A percentile compares a stretch with the other conserved stretches of the same genome.
These are phyloP conservation scores for Plectranthus barbatus DNA, from an alignment of 257 asterid species.

Conservation along the genomic window DNA sequence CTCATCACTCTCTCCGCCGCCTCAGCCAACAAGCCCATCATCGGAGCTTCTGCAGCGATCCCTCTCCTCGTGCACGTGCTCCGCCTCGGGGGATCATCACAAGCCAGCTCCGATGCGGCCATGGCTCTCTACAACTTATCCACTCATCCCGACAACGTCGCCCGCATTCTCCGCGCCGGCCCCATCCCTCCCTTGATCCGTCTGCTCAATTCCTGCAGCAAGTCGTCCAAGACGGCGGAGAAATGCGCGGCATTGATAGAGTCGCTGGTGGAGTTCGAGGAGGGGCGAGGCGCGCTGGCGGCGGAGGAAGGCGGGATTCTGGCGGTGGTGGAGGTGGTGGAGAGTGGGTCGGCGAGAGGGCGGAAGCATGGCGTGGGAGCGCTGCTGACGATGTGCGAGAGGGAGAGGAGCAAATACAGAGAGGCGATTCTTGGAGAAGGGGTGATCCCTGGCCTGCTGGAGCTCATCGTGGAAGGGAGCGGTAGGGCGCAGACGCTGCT, in stretches of 20 bases:
- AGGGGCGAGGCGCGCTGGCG: constrained; percentile 44
- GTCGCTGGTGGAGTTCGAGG: constrained; percentile 54
- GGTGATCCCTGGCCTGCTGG: constrained; percentile 80
- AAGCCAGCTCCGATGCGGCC: constrained; percentile 62
- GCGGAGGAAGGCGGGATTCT: constrained; percentile 78
- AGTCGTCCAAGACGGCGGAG: constrained; percentile 54
- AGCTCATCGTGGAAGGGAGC: constrained; percentile 76
- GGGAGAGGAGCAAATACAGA: constrained; percentile 54
- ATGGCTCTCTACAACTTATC: constrained; percentile 82
- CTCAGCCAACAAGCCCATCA: constrained; percentile 65
- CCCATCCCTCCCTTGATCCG: constrained; percentile 55
- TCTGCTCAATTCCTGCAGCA: constrained; percentile 51
- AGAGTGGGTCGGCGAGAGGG: constrained; percentile 60
- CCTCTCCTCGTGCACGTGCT: constrained; percentile 62
- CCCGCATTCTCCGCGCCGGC: constrained; percentile 39
- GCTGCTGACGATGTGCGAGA: constrained; percentile 61
- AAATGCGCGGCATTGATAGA: constrained; percentile 61
- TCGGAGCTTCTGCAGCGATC: constrained; percentile 61
- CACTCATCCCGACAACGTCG: constrained; percentile 42
- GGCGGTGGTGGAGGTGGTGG: constrained; percentile 78
- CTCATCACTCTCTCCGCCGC: constrained; percentile 83
- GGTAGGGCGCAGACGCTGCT: constrained; percentile 53
- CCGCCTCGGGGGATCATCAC: constrained; percentile 38
- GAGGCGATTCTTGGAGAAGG: constrained; percentile 79
- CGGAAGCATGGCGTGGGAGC: constrained; percentile 82